phyloP scores from a whole-genome alignment of 1,139 yeast genomes.

The Suhomyces taliae region DNA sequence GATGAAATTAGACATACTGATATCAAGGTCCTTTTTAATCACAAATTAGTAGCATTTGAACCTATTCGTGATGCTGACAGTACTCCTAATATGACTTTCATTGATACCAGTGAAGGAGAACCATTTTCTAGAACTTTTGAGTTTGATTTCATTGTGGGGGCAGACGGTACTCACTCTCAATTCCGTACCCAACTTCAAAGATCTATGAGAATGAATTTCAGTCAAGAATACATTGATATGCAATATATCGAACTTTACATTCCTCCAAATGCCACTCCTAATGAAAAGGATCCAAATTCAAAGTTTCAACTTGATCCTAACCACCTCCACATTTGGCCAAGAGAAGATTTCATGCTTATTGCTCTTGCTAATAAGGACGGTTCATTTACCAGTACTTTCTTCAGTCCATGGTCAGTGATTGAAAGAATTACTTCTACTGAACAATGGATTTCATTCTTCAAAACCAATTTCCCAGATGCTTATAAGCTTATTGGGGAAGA shows the following conservation, averaged over 20 bases:
- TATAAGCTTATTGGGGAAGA: conserved; percentile 62
- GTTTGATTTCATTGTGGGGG: conserved; percentile 70
- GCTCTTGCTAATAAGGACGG: conserved; percentile 86
- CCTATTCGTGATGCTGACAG: conserved; percentile 14
- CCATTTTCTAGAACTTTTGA: conserved; percentile 20
- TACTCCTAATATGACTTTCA: conserved; percentile 28
- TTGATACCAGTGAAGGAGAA: conserved; percentile 13
- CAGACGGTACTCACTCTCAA: conserved; percentile 84
- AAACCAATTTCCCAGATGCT: conserved; percentile 71
- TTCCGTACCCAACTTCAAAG: conserved; percentile 72
- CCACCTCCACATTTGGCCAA: conserved; percentile 93
- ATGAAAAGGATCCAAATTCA: conserved; percentile 14
- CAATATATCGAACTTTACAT: conserved; percentile 79
- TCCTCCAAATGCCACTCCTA: conserved; percentile 42
- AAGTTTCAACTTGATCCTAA: conserved; percentile 62
- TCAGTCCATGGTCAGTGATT: conserved; percentile 74
- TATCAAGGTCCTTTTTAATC: conserved; percentile 54
- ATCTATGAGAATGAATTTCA: conserved; percentile 63
- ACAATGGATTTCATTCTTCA: conserved; percentile 56
- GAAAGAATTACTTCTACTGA: conserved; percentile 49
- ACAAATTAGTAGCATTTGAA: conserved; percentile 50
- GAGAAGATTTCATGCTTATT: conserved; percentile 82
- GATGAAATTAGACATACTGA: conserved; percentile 55
- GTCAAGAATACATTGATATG: conserved; percentile 81
- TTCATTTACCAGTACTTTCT: conserved; percentile 85